Evolutionary conservation across 805 yeast genomes (phyloP).

Genomic region (Candida sonorensis): DNA sequence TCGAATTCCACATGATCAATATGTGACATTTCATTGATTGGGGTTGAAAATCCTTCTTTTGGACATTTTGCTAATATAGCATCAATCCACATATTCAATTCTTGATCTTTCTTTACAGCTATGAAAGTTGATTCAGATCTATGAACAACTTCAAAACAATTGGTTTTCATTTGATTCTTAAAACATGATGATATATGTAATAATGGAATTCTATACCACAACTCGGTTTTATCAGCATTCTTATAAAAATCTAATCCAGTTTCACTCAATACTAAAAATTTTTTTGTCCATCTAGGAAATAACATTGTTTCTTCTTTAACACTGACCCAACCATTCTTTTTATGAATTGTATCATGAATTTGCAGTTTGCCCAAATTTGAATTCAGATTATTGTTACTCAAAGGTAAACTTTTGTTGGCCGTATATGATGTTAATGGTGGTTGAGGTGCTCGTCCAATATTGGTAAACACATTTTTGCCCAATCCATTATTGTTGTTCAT

Average conservation of each 20-base stretch:
- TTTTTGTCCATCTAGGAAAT: constrained; percentile 88
- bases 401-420: not conserved
- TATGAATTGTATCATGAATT: constrained; percentile 28
- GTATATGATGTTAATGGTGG: constrained; percentile 14
- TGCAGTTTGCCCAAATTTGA: constrained; percentile 18
- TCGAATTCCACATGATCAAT: constrained; percentile 86
- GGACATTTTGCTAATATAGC: constrained; percentile 77
- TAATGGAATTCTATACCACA: constrained; percentile 46
- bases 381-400: too few relatives aligned
- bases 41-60: constrained; percentile 65
- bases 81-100: constrained; percentile 85
- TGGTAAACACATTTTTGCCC: constrained; percentile 15
- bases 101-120: constrained; percentile 71
- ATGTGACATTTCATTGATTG: constrained; percentile 84
- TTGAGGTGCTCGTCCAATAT: constrained; percentile 20
- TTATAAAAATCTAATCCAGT: constrained; percentile 70
- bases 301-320: constrained; percentile 89
- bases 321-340: constrained; percentile 77
- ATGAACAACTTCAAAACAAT: constrained; percentile 73
- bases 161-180: constrained; percentile 65
- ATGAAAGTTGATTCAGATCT: constrained; percentile 63
- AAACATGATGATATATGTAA: constrained; percentile 57
- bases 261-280: constrained; percentile 73
- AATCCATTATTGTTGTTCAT: too few relatives aligned
- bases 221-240: constrained; percentile 46